These are phyloP conservation scores for Penicillium sp. DNA, from an alignment of 2,329 filamentous ascomycete genomes.

Conservation along the genomic window DNA sequence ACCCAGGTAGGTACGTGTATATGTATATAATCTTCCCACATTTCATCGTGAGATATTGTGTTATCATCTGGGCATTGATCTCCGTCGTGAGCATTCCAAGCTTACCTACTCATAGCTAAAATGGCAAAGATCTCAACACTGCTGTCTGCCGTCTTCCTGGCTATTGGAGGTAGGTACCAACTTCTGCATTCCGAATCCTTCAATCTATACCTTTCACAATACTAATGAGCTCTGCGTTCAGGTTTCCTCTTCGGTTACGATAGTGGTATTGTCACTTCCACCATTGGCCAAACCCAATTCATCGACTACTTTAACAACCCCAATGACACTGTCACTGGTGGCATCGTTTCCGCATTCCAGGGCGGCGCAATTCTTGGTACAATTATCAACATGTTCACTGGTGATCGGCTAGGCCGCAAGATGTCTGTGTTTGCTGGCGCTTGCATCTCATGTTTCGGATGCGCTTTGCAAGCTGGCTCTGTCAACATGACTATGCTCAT, in stretches of 20 bases:
- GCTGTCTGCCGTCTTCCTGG: conserved; percentile 20
- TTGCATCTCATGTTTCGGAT: conserved; percentile 14
- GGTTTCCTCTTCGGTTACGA: conserved; percentile 36
- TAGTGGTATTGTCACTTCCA: conserved; percentile 33
- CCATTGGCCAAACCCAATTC: conserved; percentile 30
- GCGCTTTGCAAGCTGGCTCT: conserved; percentile 28
- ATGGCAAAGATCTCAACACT: conserved; percentile 15
- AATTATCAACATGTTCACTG: conserved; percentile 17
- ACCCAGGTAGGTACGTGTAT: not conserved
- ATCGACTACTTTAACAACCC: conserved; percentile 25
- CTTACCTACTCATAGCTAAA: not conserved
- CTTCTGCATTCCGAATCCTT: too few species aligned
- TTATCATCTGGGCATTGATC: not conserved
- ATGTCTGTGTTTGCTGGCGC: conserved; percentile 11
- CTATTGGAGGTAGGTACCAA: conserved; percentile 17
- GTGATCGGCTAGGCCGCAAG: conserved; percentile 14
- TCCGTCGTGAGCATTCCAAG: not conserved
- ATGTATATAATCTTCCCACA: not conserved
- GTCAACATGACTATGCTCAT: conserved; percentile 29
- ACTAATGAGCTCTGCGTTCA: not conserved
- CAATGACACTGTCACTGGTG: conserved; percentile 24
- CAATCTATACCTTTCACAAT: too few species aligned
- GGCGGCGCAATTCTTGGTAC: conserved; percentile 32
- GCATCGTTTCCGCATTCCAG: conserved; percentile 39
- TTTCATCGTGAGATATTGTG: not conserved